Base-by-base conservation (phyloP, 2,329 filamentous ascomycete species). In the Hypoxylon sp. region DNA sequence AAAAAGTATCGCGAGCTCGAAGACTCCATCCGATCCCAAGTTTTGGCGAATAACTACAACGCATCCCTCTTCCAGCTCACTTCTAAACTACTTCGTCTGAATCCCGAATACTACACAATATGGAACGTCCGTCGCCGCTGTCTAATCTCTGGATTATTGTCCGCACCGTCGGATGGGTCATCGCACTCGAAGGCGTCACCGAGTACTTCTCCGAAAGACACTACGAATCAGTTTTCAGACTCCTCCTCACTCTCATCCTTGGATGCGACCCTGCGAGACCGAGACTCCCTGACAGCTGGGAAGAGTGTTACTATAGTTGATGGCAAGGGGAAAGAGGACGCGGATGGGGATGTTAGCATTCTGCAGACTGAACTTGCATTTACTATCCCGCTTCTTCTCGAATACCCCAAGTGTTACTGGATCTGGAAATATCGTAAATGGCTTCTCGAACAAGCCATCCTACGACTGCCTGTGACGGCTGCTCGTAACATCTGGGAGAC, bases 381-480 rank as follows among this genome's bases (percentile, higher is more conserved):
- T 76, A 90, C 95, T 34, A 88, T 98, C 43, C 93, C 93, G 0
- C 86, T 99, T 19, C 87, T 99, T 53, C 86, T 93, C 70, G 89
- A 93, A 72, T 95, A 89, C 72, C 96, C 96, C 5, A 99, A 99
- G 79, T 98, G 96, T 84, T 99, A 99, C 82, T 98, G 96, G 95
- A 95, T 99, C 75, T 99, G 96, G 96, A 97, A 97, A 74, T 95
- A 98, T 80, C 90, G 96, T 28, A 81, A 91, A 49, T 99, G 96
- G 94, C 83, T 95, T 2, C 84, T 99, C 13, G 83, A 90, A 60
- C 88, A 93, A 78, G 90, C 90, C 34, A 92, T 91, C 50, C 78
- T 84, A 11, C 83, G 90, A 17, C 83, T 97, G 9, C 86, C 89
- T 1, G 68, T 80, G 0, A 63, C 82, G 0, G 76, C 82, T 14